Percentiles rank a stretch among this genome's conserved stretches.
Evolutionary conservation across 1,139 yeast genomes (phyloP).

Genomic region (Suhomyces atakaporum): DNA sequence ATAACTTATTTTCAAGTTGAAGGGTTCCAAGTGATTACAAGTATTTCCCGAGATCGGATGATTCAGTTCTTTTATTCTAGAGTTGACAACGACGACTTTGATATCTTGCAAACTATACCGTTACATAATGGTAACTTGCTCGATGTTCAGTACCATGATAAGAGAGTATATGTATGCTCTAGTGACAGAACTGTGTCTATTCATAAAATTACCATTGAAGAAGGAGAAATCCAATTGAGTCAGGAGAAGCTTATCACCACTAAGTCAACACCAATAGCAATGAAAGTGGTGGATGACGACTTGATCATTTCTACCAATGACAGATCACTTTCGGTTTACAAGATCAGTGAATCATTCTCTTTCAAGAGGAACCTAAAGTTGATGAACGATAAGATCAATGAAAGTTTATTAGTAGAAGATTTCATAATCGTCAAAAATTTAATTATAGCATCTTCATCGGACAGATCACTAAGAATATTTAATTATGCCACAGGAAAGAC

Average conservation of each 20-base stretch:
- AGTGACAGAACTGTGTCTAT: constrained; percentile 59
- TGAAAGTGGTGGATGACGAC: constrained; percentile 35
- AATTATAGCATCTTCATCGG: constrained; percentile 52
- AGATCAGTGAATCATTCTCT: constrained; percentile 35
- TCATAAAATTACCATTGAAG: constrained; percentile 39
- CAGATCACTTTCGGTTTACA: constrained; percentile 45
- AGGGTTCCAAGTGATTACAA: constrained; percentile 32
- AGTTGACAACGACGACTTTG: constrained; percentile 36
- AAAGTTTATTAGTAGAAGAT: constrained; percentile 46
- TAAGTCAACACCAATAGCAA: constrained; percentile 49
- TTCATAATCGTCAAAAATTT: constrained; percentile 28
- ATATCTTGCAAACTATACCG: constrained; percentile 55
- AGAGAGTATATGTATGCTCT: constrained; percentile 52
- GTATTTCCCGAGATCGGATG: constrained; percentile 63
- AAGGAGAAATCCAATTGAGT: constrained; percentile 20
- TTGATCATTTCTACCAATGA: constrained; percentile 57
- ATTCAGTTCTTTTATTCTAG: constrained; percentile 50
- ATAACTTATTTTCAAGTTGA: constrained; percentile 32
- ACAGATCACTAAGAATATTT: constrained; percentile 58
- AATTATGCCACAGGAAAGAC: constrained; percentile 47
- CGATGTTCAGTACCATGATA: constrained; percentile 32
- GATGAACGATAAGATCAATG: constrained; percentile 32
- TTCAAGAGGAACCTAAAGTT: constrained; percentile 43
- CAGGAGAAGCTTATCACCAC: constrained; percentile 52
- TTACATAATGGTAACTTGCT: constrained; percentile 58